Evolutionary conservation across 768 basidiomycete species (phyloP), one percentile per base, ranked within the genome.

Genomic region (Guyanaporus albipodus): DNA sequence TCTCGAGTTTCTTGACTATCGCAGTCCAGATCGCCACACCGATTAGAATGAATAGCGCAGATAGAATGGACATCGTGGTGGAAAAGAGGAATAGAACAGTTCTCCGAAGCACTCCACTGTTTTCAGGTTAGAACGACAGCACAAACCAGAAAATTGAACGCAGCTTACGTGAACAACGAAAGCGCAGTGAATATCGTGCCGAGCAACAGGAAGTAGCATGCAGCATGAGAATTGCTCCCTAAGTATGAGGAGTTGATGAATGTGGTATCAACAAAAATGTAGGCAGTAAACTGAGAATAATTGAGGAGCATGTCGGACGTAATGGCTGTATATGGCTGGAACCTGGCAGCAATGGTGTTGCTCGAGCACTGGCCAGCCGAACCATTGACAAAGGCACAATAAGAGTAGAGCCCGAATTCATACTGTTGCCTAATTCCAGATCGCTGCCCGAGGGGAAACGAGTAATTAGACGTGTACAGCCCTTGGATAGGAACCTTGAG

Each of bases 21-120:
- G 80, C 76, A 5, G 89, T 89, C 89, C 89, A 91, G 49, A 90
- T 80, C 36, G 78, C 74, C 14, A 82, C 81, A 21, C 79, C 85
- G 33, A 84, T 79, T 39, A 91, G 71, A 38, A 89, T 62, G 43
- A 87, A 72, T 10, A 85, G 35, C 44, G 78, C 77, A 24, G 81
- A 80, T 15, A 82, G 47, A 40, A 83, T 63, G 12, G 86, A 77
- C 55, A 85, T 76, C 2, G 76, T 63, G 5, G 84, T 77, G 4
- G 89, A 88, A 21, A 80, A 48, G 57, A 88, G 70, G 62, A 89
- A 90, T 8, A 85, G 74, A 15, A 80, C 55, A 38, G 78, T 81
- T 47, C 73, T 80, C 63, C 82, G 83, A 42, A 75, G 68, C 36
- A 88, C 66, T 15, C 88, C 88, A 23, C 89, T 91, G 55, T 43